Percentiles rank a stretch among this genome's conserved stretches.
These are phyloP conservation scores for Oemleria cerasiformis DNA, from an alignment of 306 rosid genomes.

Conservation along the genomic window DNA sequence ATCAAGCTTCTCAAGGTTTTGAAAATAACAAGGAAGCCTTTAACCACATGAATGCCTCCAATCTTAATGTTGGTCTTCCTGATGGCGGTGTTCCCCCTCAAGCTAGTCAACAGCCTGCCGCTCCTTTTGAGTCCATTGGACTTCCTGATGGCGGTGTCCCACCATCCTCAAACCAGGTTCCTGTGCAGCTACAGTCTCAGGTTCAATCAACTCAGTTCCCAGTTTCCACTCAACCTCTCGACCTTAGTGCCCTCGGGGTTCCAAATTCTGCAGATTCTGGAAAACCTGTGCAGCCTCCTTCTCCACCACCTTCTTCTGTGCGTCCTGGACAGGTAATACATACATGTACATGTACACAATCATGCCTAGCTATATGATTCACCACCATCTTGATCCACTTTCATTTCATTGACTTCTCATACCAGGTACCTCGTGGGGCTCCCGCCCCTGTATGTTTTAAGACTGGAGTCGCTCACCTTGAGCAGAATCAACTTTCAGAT, in stretches of 20 bases:
- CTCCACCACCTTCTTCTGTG: constrained; percentile 73
- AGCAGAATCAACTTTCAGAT: constrained; percentile 91
- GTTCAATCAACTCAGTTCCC: constrained; percentile 49
- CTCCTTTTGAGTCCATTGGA: constrained; percentile 51
- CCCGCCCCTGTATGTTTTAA: constrained; percentile 85
- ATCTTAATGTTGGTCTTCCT: constrained; percentile 49
- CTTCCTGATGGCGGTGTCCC: constrained; percentile 93
- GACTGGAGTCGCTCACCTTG: constrained; percentile 95
- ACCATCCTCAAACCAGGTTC: constrained; percentile 55
- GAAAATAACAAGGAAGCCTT: constrained; percentile 43
- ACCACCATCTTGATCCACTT: constrained; percentile 11
- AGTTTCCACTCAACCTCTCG: constrained; percentile 77
- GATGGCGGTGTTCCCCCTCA: constrained; percentile 71
- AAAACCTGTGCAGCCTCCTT: constrained; percentile 43
- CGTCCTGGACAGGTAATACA: constrained; percentile 89
- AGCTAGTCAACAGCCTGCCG: constrained; percentile 51
- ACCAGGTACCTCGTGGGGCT: constrained; percentile 95
- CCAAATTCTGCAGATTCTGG: constrained; percentile 54
- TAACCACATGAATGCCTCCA: constrained; percentile 46
- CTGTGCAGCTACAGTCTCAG: constrained; percentile 44
- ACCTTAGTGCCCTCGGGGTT: constrained; percentile 84
- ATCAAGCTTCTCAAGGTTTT: constrained; percentile 45
- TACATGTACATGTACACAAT: constrained; percentile 12
- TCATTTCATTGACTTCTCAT: constrained; percentile 31
- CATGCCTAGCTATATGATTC: constrained; percentile 5